Evolutionary conservation across 2,329 filamentous ascomycete species (phyloP).

Genomic region (Aspergillus puulaauensis): DNA sequence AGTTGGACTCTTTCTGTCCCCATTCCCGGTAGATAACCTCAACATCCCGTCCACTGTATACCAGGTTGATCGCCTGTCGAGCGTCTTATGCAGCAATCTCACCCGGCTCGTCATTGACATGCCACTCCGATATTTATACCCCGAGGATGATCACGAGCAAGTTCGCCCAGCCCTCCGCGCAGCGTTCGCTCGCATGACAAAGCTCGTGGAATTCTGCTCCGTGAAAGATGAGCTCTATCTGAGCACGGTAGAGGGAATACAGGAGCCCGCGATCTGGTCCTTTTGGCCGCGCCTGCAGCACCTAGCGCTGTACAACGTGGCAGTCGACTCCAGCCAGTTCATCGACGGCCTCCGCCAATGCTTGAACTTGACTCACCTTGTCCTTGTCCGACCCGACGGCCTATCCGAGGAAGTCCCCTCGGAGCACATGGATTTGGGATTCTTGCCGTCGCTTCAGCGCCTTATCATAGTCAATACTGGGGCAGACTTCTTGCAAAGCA

Average conservation of each 20-base stretch:
- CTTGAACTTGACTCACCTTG: slow-evolving; percentile 12
- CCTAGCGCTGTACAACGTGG: slow-evolving; percentile 14
- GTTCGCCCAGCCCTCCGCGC: slow-evolving; percentile 10
- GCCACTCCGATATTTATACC: slow-evolving; percentile 11
- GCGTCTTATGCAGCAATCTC: background rate
- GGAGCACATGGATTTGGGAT: slow-evolving; percentile 5
- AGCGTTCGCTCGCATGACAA: slow-evolving; percentile 12
- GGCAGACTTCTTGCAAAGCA: slow-evolving; percentile 4
- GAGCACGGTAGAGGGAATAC: background rate
- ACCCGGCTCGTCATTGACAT: slow-evolving; percentile 13
- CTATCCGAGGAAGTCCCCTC: background rate
- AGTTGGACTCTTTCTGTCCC: slow-evolving; percentile 12
- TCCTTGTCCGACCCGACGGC: slow-evolving; percentile 12
- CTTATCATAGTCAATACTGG: slow-evolving; percentile 10
- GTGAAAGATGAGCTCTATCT: slow-evolving; percentile 14
- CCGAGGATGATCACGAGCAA: slow-evolving; percentile 4
- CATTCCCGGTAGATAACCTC: slow-evolving; percentile 6
- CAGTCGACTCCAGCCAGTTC: slow-evolving; percentile 8
- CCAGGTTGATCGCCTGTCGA: slow-evolving; percentile 9
- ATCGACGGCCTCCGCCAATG: slow-evolving; percentile 8
- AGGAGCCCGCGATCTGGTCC: slow-evolving; percentile 14
- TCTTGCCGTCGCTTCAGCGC: slow-evolving; percentile 11
- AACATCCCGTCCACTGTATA: background rate
- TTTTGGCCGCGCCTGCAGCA: slow-evolving; percentile 14
- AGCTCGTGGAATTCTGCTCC: slow-evolving; percentile 16